Evolutionary conservation across 257 asterid genomes (phyloP).

Genomic region (Przewalskia tangutica): DNA sequence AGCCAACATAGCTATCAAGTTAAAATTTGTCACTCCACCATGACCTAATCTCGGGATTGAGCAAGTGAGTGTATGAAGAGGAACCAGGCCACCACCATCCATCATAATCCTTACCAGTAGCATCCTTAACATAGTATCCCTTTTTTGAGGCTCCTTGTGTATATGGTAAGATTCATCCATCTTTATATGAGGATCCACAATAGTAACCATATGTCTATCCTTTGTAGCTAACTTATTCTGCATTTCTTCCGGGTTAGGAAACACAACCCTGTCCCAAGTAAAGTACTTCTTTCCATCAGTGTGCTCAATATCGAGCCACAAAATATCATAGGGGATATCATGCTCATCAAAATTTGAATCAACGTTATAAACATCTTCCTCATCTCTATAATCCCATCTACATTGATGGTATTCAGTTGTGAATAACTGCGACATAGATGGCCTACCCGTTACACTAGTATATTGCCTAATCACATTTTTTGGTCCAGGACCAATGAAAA

Average conservation of each 20-base stretch:
- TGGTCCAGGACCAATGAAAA: constrained; percentile 83
- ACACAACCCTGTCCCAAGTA: constrained; percentile 79
- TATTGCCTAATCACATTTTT: constrained; percentile 92
- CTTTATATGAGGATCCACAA: constrained; percentile 97
- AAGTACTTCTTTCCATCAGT: constrained; percentile 90
- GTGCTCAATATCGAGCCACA: constrained; percentile 99
- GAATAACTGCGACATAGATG: constrained; percentile 90
- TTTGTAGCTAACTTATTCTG: constrained; percentile 85
- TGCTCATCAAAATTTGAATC: constrained; percentile 87
- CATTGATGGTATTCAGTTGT: constrained; percentile 92
- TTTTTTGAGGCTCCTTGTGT: constrained; percentile 81
- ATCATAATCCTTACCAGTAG: constrained; percentile 79
- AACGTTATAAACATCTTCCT: constrained; percentile 77
- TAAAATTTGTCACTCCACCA: constrained; percentile 94
- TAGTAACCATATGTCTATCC: constrained; percentile 93
- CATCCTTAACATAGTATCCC: constrained; percentile 84
- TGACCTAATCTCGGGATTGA: constrained; percentile 84
- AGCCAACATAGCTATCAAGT: constrained; percentile 60
- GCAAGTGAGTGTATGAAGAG: constrained; percentile 74
- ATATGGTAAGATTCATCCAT: constrained; percentile 75
- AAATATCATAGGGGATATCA: constrained; percentile 90
- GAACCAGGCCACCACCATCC: constrained; percentile 99
- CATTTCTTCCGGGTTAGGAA: constrained; percentile 93
- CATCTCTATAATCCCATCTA: constrained; percentile 97
- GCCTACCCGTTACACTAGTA: constrained; percentile 66